A percentile compares a stretch with the other conserved stretches of the same genome.
Evolutionary conservation across 2,329 filamentous ascomycete species (phyloP).

Genomic region (Lachnellula arida): DNA sequence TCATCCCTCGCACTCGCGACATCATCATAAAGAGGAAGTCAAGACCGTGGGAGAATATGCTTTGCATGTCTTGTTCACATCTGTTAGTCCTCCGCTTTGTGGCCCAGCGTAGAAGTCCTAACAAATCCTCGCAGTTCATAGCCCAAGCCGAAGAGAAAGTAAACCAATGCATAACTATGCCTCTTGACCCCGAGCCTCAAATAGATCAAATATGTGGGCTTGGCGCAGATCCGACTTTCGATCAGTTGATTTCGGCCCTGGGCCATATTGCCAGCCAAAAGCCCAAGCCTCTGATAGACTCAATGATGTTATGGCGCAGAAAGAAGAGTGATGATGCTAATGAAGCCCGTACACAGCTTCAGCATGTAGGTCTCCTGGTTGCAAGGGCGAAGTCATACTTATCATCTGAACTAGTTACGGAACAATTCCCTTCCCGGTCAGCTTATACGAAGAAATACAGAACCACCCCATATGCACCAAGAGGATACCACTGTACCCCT

Average conservation of each 20-base stretch:
- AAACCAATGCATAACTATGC: slow-evolving; percentile 75
- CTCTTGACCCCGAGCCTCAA: slow-evolving; percentile 74
- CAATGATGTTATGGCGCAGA: slow-evolving; percentile 97
- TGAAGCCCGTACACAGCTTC: slow-evolving; percentile 56
- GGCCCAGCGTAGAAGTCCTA: slow-evolving; percentile 8
- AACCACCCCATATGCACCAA: slow-evolving; percentile 43
- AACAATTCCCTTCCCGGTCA: slow-evolving; percentile 22
- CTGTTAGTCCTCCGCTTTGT: slow-evolving; percentile 47
- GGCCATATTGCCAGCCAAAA: slow-evolving; percentile 93
- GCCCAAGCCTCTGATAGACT: slow-evolving; percentile 92
- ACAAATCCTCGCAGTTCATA: slow-evolving; percentile 63
- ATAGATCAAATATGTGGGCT: slow-evolving; percentile 89
- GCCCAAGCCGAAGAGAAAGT: slow-evolving; percentile 96
- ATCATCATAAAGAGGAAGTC: slow-evolving; percentile 64
- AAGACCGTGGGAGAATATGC: slow-evolving; percentile 98
- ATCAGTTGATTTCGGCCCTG: slow-evolving; percentile 87
- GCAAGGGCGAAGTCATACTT: background rate
- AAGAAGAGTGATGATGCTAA: slow-evolving; percentile 87
- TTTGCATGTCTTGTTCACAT: slow-evolving; percentile 91
- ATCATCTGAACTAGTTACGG: slow-evolving; percentile 17
- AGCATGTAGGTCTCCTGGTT: slow-evolving; percentile 38
- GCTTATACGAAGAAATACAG: slow-evolving; percentile 67
- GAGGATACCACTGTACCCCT: slow-evolving; percentile 15
- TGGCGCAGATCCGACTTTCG: slow-evolving; percentile 81
- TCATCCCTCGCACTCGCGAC: slow-evolving; percentile 60